Evolutionary conservation across 768 basidiomycete species (phyloP).

Genomic region (Termitomyces sp.): DNA sequence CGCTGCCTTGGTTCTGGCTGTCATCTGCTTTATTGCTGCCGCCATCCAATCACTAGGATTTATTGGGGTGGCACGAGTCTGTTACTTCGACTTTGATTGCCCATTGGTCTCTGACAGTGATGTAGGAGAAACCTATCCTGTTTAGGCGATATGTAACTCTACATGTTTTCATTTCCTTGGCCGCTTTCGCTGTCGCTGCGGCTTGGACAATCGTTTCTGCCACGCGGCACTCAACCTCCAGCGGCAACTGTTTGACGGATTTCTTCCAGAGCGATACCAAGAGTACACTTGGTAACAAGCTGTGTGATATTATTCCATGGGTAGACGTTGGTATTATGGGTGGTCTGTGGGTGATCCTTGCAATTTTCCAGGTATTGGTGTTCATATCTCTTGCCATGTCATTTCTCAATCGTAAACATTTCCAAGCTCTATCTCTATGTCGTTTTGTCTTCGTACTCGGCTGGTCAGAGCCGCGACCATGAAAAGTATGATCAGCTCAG

Average conservation of each 20-base stretch:
- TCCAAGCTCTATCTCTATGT: slow-evolving; percentile 44
- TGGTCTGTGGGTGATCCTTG: slow-evolving; percentile 78
- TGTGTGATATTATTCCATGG: slow-evolving; percentile 92
- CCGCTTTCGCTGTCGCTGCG: slow-evolving; percentile 71
- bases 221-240: slow-evolving; percentile 65
- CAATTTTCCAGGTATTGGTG: slow-evolving; percentile 59
- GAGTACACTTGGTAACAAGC: slow-evolving; percentile 51
- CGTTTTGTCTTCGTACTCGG: slow-evolving; percentile 54
- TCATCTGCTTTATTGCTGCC: slow-evolving; percentile 72
- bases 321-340: slow-evolving; percentile 90
- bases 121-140: slow-evolving; percentile 59
- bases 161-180: slow-evolving; percentile 47
- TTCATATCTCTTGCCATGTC: slow-evolving; percentile 1
- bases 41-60: slow-evolving; percentile 80
- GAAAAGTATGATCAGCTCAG: slow-evolving; percentile 72
- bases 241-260: slow-evolving; percentile 53
- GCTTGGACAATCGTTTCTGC: slow-evolving; percentile 83
- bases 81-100: slow-evolving; percentile 13
- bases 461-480: slow-evolving; percentile 74
- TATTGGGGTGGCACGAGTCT: slow-evolving; percentile 74
- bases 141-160: slow-evolving; percentile 68
- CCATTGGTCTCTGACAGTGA: neutral
- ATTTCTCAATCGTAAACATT: slow-evolving; percentile 2
- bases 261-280: slow-evolving; percentile 46
- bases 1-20: slow-evolving; percentile 67